phyloP scores from a whole-genome alignment of 306 rosid species.

The Prosopis cineraria region DNA sequence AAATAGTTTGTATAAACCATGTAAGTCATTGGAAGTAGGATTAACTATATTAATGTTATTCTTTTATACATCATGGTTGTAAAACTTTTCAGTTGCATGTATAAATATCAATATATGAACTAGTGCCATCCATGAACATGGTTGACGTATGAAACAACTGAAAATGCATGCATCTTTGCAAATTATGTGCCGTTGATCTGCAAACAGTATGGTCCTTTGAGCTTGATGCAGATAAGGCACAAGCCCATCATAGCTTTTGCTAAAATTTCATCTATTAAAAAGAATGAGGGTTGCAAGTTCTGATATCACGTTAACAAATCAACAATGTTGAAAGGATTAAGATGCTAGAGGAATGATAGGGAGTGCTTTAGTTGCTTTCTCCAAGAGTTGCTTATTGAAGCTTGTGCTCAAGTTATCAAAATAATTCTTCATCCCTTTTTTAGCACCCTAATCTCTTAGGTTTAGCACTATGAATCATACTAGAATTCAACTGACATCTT shows the following conservation, averaged over 20 bases:
- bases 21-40: slow-evolving; percentile 31
- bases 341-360: neutral
- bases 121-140: slow-evolving; percentile 19
- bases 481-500: neutral
- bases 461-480: neutral
- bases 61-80: neutral
- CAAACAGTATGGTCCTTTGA: neutral
- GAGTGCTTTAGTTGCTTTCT: neutral
- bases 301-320: neutral
- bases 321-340: neutral
- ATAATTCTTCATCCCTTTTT: neutral
- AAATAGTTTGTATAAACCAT: slow-evolving; percentile 25
- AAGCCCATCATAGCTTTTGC: neutral
- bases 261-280: neutral
- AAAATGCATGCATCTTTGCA: neutral
- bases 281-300: neutral
- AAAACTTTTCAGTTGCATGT: slow-evolving; percentile 14
- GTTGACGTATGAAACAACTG: slow-evolving; percentile 10
- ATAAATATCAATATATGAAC: slow-evolving; percentile 2
- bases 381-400: neutral
- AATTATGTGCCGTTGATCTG: slow-evolving; percentile 11
- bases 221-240: neutral
- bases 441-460: slow-evolving; percentile 3
- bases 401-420: slow-evolving; percentile 4
- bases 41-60: neutral